These are phyloP conservation scores for Fusarium guadeloupense DNA, from an alignment of 2,329 filamentous ascomycete species.

Conservation along the genomic window DNA sequence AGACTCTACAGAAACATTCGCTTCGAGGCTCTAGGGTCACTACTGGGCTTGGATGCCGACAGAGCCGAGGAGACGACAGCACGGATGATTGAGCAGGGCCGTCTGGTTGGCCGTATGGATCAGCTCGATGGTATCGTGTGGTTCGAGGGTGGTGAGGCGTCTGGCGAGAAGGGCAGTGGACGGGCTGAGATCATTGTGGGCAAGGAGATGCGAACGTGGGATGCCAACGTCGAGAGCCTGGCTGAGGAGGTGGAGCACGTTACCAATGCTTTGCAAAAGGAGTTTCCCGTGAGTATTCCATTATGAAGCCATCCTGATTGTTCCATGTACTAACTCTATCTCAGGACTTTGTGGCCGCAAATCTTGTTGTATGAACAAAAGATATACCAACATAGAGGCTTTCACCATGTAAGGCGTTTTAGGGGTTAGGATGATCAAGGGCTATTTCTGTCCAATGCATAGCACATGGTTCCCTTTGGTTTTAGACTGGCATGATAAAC, in stretches of 20 bases:
- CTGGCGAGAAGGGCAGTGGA: constrained; percentile 73
- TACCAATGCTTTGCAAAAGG: constrained; percentile 80
- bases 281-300: constrained; percentile 70
- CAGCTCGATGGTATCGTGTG: constrained; percentile 90
- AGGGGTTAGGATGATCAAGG: constrained; percentile 26
- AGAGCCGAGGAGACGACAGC: constrained; percentile 92
- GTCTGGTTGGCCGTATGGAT: constrained; percentile 88
- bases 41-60: constrained; percentile 81
- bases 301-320: background rate
- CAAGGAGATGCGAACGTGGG: constrained; percentile 84
- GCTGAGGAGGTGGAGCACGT: constrained; percentile 91
- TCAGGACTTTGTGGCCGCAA: constrained; percentile 65
- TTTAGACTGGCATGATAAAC: constrained; percentile 30
- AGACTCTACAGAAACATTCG: constrained; percentile 80
- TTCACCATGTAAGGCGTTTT: constrained; percentile 38
- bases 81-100: constrained; percentile 94
- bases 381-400: constrained; percentile 26
- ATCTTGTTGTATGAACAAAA: constrained; percentile 54
- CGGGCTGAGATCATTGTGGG: constrained; percentile 70
- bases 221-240: constrained; percentile 84
- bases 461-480: constrained; percentile 27
- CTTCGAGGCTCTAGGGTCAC: constrained; percentile 76
- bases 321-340: constrained; percentile 13
- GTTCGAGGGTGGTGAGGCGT: constrained; percentile 80
- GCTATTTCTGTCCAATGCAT: constrained; percentile 30